Conservation (phyloP, 129 eudicot genomes). For the Silybum marianum region DNA sequence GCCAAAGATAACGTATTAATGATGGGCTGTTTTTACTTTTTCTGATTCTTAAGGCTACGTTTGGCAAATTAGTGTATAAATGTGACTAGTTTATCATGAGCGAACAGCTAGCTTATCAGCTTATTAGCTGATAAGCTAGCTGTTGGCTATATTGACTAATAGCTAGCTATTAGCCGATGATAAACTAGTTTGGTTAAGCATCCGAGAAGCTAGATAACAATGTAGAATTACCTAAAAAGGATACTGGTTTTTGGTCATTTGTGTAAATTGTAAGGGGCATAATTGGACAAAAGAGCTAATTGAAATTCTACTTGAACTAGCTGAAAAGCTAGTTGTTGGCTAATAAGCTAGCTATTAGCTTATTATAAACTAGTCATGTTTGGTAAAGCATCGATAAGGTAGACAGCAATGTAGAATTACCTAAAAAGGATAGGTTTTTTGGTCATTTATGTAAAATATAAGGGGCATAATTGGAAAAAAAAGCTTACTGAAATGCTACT, state of each 20-base stretch:
- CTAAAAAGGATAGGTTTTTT: not conserved
- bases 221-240: not conserved
- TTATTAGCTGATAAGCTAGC: not conserved
- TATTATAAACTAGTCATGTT: not conserved
- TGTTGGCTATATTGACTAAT: not conserved
- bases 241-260: not conserved
- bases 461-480: not conserved
- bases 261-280: not conserved
- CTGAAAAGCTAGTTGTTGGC: not conserved
- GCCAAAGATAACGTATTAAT: constrained; percentile 83
- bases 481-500: not conserved
- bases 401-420: not conserved
- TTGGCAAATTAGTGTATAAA: not conserved
- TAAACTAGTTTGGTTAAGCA: not conserved
- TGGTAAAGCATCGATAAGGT: not conserved
- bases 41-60: not conserved
- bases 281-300: not conserved
- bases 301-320: not conserved
- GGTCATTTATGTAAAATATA: not conserved
- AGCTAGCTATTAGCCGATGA: not conserved
- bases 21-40: not conserved
- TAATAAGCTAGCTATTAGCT: not conserved
- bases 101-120: not conserved
- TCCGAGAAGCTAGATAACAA: not conserved
- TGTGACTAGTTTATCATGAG: not conserved